Evolutionary conservation across 2,329 filamentous ascomycete genomes (phyloP).

Genomic region (Cyclaneusma minus): DNA sequence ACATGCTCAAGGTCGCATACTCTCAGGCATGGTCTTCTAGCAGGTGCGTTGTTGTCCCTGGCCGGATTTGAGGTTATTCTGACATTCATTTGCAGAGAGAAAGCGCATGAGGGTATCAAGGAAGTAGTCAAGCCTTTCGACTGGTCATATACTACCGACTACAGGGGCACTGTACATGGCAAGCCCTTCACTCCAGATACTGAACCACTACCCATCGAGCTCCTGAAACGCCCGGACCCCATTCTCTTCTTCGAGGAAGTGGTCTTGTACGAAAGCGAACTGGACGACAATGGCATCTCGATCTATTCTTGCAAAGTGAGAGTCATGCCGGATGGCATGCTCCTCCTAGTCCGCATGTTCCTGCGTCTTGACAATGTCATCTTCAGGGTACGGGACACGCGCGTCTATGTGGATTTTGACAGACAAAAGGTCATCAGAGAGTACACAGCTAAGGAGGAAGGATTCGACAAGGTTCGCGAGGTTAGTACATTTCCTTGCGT

Average conservation of each 20-base stretch:
- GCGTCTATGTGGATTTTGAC: conserved; percentile 81
- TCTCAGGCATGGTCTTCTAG: conserved; percentile 66
- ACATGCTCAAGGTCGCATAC: conserved; percentile 88
- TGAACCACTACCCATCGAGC: conserved; percentile 60
- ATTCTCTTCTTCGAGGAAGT: conserved; percentile 97
- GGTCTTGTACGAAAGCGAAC: conserved; percentile 89
- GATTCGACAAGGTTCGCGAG: conserved; percentile 60
- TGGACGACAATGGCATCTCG: conserved; percentile 93
- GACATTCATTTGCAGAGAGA: conserved; percentile 43
- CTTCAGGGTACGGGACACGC: conserved; percentile 73
- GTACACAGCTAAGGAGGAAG: conserved; percentile 76
- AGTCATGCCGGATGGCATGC: conserved; percentile 78
- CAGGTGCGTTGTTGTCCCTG: conserved; percentile 8
- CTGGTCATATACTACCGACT: conserved; percentile 92
- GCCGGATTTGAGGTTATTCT: conserved; percentile 2
- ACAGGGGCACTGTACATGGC: conserved; percentile 50
- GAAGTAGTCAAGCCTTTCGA: conserved; percentile 94
- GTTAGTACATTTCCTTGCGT: conserved; percentile 26
- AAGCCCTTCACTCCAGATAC: conserved; percentile 12
- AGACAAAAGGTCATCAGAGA: conserved; percentile 69
- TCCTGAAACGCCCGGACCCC: conserved; percentile 77
- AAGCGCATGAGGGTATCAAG: conserved; percentile 71
- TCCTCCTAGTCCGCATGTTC: conserved; percentile 76
- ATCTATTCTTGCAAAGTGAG: conserved; percentile 80
- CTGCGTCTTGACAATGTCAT: conserved; percentile 87